Evolutionary conservation across 768 basidiomycete species (phyloP).

Genomic region (Rhodotorula taiwanensis): DNA sequence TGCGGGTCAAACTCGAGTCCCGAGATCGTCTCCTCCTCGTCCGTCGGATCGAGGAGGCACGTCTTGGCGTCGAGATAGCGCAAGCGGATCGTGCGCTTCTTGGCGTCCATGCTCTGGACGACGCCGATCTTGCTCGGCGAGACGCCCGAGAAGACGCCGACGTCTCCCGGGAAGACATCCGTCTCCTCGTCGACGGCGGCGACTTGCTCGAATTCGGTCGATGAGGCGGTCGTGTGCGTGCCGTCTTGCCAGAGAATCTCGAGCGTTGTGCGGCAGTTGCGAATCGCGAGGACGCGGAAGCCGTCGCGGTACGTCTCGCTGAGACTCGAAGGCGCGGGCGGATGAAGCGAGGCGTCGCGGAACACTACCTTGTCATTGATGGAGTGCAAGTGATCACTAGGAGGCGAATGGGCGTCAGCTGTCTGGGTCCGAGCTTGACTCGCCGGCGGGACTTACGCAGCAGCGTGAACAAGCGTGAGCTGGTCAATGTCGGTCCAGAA

Average conservation of each 20-base stretch:
- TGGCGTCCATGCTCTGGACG: conserved; percentile 44
- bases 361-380: conserved; percentile 35
- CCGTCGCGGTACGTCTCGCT: conserved; percentile 6
- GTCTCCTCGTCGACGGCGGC: conserved; percentile 76
- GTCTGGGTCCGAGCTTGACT: not conserved
- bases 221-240: conserved; percentile 41
- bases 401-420: not conserved
- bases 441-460: conserved; percentile 23
- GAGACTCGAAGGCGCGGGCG: conserved; percentile 42
- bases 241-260: conserved; percentile 86
- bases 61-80: conserved; percentile 45
- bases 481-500: conserved; percentile 32
- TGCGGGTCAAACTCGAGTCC: conserved; percentile 84
- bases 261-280: conserved; percentile 62
- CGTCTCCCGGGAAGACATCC: conserved; percentile 90
- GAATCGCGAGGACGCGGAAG: conserved; percentile 56
- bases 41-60: no score
- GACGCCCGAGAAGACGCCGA: conserved; percentile 65
- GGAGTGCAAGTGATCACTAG: conserved; percentile 26
- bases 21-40: conserved; percentile 58
- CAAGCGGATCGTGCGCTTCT: conserved; percentile 63
- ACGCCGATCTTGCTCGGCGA: conserved; percentile 3
- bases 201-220: conserved; percentile 51
- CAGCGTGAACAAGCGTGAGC: conserved; percentile 19
- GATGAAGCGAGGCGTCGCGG: not conserved